A percentile compares a stretch with the other conserved stretches of the same genome.
phyloP scores from a whole-genome alignment of 345 rosid species.

The Mallotus nudiflorus region DNA sequence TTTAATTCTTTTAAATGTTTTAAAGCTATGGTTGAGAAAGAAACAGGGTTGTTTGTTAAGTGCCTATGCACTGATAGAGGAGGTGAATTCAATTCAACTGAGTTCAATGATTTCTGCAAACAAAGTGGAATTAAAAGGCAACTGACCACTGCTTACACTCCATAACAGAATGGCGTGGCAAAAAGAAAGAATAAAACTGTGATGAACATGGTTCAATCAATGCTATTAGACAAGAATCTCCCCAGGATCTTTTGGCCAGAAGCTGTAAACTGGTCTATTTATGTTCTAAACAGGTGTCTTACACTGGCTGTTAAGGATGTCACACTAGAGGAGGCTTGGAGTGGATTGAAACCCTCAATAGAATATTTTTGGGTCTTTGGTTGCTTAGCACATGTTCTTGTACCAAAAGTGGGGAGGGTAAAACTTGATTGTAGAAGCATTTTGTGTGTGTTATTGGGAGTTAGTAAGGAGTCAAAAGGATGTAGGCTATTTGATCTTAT shows the following conservation, averaged over 20 bases:
- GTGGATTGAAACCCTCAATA: background rate
- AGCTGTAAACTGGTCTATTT: background rate
- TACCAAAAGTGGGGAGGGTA: background rate
- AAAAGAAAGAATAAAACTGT: background rate
- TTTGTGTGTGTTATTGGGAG: background rate
- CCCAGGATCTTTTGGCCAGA: background rate
- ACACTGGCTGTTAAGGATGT: background rate
- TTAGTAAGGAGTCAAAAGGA: background rate
- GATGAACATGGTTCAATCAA: background rate
- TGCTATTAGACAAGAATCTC: background rate
- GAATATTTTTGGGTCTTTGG: background rate
- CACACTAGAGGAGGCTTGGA: background rate
- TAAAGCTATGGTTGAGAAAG: constrained; percentile 5
- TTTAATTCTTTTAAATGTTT: background rate
- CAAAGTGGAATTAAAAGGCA: background rate
- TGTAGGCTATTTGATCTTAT: background rate
- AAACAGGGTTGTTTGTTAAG: background rate
- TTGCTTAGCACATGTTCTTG: background rate
- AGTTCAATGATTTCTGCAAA: background rate
- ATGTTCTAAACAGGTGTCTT: background rate
- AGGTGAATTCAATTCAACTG: background rate
- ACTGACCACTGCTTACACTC: background rate
- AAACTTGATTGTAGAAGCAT: background rate
- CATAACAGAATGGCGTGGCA: background rate
- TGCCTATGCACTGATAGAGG: background rate